A percentile compares a stretch with the other conserved stretches of the same genome.
These are phyloP conservation scores for Penicillium sp. DNA, from an alignment of 2,329 filamentous ascomycete species.

Conservation along the genomic window DNA sequence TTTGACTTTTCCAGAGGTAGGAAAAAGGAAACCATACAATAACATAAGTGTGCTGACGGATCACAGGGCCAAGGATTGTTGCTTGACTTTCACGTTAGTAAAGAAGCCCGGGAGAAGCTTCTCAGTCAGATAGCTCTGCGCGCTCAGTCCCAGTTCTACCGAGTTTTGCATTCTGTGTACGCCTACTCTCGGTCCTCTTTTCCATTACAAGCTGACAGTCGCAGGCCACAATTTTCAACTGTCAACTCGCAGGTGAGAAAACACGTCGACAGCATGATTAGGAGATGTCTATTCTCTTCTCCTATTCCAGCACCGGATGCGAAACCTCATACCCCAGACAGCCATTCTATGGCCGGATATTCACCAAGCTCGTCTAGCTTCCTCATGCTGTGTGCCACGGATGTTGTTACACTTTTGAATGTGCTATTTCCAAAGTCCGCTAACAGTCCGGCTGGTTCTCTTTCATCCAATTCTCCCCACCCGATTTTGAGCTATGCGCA, in stretches of 20 bases:
- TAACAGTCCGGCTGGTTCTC: constrained; percentile 24
- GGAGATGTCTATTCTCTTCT: constrained; percentile 21
- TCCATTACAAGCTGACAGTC: constrained; percentile 45
- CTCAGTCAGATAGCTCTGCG: constrained; percentile 72
- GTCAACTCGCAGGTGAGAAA: constrained; percentile 30
- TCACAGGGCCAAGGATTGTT: constrained; percentile 59
- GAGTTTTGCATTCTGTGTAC: constrained; percentile 67
- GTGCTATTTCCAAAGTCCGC: constrained; percentile 64
- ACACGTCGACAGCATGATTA: constrained; percentile 38
- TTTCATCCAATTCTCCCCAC: constrained; percentile 23
- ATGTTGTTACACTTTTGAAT: constrained; percentile 75
- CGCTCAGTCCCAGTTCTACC: constrained; percentile 73
- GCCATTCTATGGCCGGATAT: constrained; percentile 12
- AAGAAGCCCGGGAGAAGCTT: constrained; percentile 77
- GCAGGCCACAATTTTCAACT: constrained; percentile 35
- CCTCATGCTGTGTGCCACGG: constrained; percentile 72
- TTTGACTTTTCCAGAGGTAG: constrained; percentile 84
- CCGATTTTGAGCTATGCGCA: constrained; percentile 21
- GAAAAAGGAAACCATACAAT: not conserved
- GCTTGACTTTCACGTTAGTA: constrained; percentile 86
- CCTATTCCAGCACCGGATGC: constrained; percentile 3
- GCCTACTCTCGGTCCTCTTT: constrained; percentile 31
- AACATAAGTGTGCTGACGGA: constrained; percentile 22
- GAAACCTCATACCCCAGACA: constrained; percentile 40
- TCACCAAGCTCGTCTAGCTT: constrained; percentile 51